Conservation (phyloP, 257 asterid genomes). For the Lavandula angustifolia region DNA sequence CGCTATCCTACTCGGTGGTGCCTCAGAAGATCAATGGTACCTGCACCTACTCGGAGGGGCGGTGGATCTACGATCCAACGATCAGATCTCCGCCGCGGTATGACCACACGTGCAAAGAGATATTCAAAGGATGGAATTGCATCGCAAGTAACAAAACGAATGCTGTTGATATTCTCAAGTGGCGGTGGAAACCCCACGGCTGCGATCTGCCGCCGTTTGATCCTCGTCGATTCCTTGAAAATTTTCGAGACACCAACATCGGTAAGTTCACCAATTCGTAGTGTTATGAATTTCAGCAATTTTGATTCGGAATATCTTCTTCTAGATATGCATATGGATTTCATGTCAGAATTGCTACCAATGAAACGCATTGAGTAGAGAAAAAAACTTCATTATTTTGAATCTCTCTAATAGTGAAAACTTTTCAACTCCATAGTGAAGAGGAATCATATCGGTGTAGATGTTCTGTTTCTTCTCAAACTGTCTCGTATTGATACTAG, state of each 20-base stretch:
- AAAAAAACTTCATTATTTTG: neutral
- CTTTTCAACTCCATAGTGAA: neutral
- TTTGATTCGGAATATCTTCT: constrained; percentile 9
- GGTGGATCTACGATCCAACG: constrained; percentile 67
- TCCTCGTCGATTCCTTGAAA: constrained; percentile 60
- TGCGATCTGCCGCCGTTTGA: constrained; percentile 83
- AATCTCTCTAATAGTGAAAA: neutral
- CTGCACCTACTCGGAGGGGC: constrained; percentile 73
- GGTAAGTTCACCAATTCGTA: constrained; percentile 46
- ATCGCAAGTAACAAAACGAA: constrained; percentile 69
- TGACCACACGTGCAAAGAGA: constrained; percentile 87
- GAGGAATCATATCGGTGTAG: neutral
- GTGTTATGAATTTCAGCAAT: neutral
- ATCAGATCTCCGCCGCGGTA: constrained; percentile 66
- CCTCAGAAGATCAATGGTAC: constrained; percentile 15
- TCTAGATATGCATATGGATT: neutral
- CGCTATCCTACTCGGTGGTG: constrained; percentile 32
- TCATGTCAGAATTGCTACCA: constrained; percentile 3
- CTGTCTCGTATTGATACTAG: neutral
- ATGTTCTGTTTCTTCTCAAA: neutral
- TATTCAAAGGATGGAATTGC: constrained; percentile 98
- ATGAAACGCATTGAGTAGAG: constrained; percentile 9
- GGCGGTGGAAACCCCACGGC: constrained; percentile 88
- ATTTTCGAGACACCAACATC: constrained; percentile 65
- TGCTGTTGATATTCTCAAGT: constrained; percentile 69